Base-by-base conservation (phyloP, 352 stramenopile species). In the Achlya hypogyna region DNA sequence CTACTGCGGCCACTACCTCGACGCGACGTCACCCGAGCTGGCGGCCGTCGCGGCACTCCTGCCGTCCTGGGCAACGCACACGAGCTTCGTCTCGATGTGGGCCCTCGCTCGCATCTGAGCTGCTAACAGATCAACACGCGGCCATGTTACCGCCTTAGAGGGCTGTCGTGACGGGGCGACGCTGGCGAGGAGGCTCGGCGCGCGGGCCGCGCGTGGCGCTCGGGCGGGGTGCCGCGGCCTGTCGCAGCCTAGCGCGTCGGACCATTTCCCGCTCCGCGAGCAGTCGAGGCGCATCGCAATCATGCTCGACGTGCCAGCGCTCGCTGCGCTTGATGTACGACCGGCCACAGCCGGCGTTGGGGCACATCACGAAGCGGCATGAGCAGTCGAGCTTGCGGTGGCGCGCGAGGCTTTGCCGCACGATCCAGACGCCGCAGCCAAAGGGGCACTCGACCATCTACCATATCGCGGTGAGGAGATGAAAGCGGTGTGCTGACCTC, bases 1-100 rank as follows among this genome's bases (percentile, higher is more conserved):
- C 40, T 75, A 87, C 40, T 79, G 88, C 38, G 83, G 79, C n/a
- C 82, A 89, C 65, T 82, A 78, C 64, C 69, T 91, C n/a, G 74
- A 88, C 43, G 70, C 72, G 10, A 65, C 32, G 16, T 87, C 83
- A 8, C 72, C 79, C 0, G 75, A 78, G 58, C 76, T 89, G 71
- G 54, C 73, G 22, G 74, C 78, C 47, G 76, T 88, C 34, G 54
- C 67, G 1, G 56, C 72, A 0, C 74, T 71, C 14, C 56, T 89
- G 62, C 83, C 83, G 6, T 72, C 72, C 6, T 89, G 81, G 81
- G 73, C 68, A 4, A 69, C 79, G 9, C 52, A 75, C 27, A 74
- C 74, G 34, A 70, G 72, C 20, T 73, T 72, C 23, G 77, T 87
- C 10, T 88, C 81, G 43, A 88, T 78, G 2, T 89, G 82, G 79